Conservation (phyloP, 306 rosid genomes). For the Amphicarpaea edgeworthii region DNA sequence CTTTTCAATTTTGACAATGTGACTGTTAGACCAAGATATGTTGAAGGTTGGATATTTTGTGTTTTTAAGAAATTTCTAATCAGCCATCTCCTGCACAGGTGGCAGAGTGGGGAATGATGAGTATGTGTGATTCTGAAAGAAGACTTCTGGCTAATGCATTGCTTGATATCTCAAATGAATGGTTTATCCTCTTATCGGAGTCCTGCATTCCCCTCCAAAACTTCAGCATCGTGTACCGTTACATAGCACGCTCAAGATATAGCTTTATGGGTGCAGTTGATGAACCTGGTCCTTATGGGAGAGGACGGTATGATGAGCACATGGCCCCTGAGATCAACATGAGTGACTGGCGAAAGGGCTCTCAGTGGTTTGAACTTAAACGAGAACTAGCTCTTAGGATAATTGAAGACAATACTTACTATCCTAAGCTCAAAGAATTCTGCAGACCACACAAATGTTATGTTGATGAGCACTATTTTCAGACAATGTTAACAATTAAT, state of each 20-base stretch:
- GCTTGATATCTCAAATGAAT: slow-evolving; percentile 92
- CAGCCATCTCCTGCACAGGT: slow-evolving; percentile 58
- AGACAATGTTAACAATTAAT: slow-evolving; percentile 80
- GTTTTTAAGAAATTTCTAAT: slow-evolving; percentile 36
- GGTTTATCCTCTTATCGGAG: slow-evolving; percentile 95
- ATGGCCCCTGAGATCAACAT: slow-evolving; percentile 91
- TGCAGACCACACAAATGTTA: slow-evolving; percentile 87
- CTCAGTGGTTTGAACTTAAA: slow-evolving; percentile 94
- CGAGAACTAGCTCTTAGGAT: slow-evolving; percentile 75
- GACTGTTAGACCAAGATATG: slow-evolving; percentile 12
- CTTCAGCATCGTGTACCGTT: slow-evolving; percentile 76
- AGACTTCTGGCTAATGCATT: slow-evolving; percentile 94
- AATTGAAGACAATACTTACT: slow-evolving; percentile 74
- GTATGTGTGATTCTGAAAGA: slow-evolving; percentile 96
- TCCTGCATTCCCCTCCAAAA: slow-evolving; percentile 92
- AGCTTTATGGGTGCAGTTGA: slow-evolving; percentile 93
- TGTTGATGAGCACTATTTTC: slow-evolving; percentile 98
- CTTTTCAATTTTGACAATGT: no score
- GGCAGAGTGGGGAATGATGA: slow-evolving; percentile 98
- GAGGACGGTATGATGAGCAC: slow-evolving; percentile 82
- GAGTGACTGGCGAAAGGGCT: slow-evolving; percentile 91
- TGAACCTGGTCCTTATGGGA: slow-evolving; percentile 89
- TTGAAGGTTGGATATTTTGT: slow-evolving; percentile 8
- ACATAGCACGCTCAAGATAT: slow-evolving; percentile 75
- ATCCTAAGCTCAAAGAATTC: slow-evolving; percentile 73